These are phyloP conservation scores for Daldinia decipiens DNA, from an alignment of 495 filamentous ascomycete species.

Conservation along the genomic window DNA sequence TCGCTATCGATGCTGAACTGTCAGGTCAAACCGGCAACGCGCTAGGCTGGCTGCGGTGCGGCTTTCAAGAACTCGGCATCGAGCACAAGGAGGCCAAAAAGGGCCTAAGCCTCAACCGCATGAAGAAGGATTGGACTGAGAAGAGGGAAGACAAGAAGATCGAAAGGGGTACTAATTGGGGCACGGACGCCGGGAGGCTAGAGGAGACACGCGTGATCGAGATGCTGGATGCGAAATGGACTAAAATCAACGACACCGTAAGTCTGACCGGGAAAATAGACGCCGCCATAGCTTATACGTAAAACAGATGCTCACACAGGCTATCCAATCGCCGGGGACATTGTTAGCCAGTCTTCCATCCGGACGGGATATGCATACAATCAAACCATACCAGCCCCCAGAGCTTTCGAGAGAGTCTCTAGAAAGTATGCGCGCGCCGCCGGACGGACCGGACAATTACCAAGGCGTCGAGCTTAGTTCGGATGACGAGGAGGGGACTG, in stretches of 20 bases:
- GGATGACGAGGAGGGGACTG: constrained; percentile 54
- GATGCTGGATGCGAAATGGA: constrained; percentile 90
- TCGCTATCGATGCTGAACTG: constrained; percentile 88
- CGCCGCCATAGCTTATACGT: constrained; percentile 6
- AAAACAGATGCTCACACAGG: constrained; percentile 82
- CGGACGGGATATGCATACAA: constrained; percentile 83
- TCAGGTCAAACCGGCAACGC: constrained; percentile 80
- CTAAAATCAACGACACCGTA: constrained; percentile 91
- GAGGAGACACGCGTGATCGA: constrained; percentile 89
- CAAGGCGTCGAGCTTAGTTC: constrained; percentile 54
- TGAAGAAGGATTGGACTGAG: constrained; percentile 78
- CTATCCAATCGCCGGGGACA: constrained; percentile 73
- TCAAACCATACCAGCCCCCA: constrained; percentile 68
- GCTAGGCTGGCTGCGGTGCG: constrained; percentile 84
- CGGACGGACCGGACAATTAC: constrained; percentile 63
- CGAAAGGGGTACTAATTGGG: constrained; percentile 77
- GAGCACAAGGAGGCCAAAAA: constrained; percentile 56
- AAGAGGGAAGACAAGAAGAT: constrained; percentile 73
- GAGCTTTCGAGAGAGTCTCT: constrained; percentile 66
- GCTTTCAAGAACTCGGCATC: constrained; percentile 74
- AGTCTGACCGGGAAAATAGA: constrained; percentile 46
- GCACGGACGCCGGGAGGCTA: constrained; percentile 80
- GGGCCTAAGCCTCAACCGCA: constrained; percentile 66
- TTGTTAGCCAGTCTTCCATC: constrained; percentile 82
- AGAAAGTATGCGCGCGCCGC: constrained; percentile 60